Evolutionary conservation across 208 protist species (phyloP), one percentile per base, ranked within the genome.

Genomic region (Acanthamoeba divionensis): DNA sequence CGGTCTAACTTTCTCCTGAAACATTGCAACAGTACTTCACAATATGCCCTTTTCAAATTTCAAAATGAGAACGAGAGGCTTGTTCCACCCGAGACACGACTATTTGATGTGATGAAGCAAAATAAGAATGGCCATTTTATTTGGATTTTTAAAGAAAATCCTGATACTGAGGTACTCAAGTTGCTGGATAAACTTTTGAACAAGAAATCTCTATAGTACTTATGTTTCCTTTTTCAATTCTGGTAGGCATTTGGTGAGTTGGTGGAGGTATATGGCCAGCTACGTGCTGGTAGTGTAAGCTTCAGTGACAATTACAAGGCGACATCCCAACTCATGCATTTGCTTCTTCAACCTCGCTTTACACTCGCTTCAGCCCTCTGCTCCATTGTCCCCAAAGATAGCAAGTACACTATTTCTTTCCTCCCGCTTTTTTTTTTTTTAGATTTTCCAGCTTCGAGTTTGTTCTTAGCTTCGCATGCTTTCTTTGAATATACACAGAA

Each of bases 131-230:
- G 75, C 9, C 75, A 50, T 5, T 38, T 85, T 31, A 55, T 85
- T 13, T 85, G 75, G 75, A 85, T 85, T 15, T 85, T 85, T 38
- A 85, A 85, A 55, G 75, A 85, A 55, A 85, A 50, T n/a, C 75
- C 75, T 26, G 75, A 85, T 38, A 65, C 75, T 21, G 75, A 80
- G 69, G 69, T 80, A 29, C 18, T 36, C 18, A 41, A 41, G 36
- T 41, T 41, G 7, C 26, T 26, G 6, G 6, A 31, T 1, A 52
- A n/a, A 52, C 36, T n/a, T n/a, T n/a, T n/a, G n/a, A 8, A 52
- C n/a, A 4, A 18, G 36, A 38, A 29, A 47, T 4, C 33, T 36
- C 38, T 44, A 1, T 15, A 45, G 36, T 36, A 3, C 24, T 71
- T 36, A 45, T 21, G 29, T 36, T 36, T 21, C 26, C 48, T 24